These are phyloP conservation scores for Albatrellus ellisii DNA, from an alignment of 768 basidiomycete species.

Conservation along the genomic window DNA sequence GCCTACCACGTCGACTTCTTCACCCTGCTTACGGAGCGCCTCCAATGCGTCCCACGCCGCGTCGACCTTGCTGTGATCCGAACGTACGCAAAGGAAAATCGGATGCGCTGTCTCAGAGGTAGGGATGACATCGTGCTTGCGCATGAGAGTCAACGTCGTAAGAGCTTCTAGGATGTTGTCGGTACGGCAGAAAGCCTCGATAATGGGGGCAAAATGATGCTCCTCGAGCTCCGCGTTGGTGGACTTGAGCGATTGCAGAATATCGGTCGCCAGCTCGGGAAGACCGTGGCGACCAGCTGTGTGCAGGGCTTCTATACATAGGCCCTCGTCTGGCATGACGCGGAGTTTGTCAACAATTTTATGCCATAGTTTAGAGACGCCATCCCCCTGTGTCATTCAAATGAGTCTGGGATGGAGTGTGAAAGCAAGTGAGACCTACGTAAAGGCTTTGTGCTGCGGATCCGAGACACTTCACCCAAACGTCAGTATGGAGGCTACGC, in stretches of 20 bases:
- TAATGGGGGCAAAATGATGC: slow-evolving; percentile 63
- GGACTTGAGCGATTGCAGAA: slow-evolving; percentile 39
- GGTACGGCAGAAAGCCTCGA: slow-evolving; percentile 57
- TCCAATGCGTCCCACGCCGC: slow-evolving; percentile 51
- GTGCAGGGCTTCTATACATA: slow-evolving; percentile 54
- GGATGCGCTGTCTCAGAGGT: slow-evolving; percentile 37
- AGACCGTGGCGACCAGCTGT: slow-evolving; percentile 65
- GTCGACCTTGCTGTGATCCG: slow-evolving; percentile 43
- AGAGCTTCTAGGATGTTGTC: slow-evolving; percentile 52
- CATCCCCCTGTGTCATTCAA: slow-evolving; percentile 40
- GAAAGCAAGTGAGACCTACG: slow-evolving; percentile 31
- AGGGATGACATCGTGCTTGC: slow-evolving; percentile 35
- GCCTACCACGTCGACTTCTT: slow-evolving; percentile 39
- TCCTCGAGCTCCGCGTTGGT: slow-evolving; percentile 42
- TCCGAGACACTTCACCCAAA: slow-evolving; percentile 57
- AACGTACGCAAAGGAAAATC: slow-evolving; percentile 34
- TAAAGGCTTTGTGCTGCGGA: slow-evolving; percentile 52
- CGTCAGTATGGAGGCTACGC: slow-evolving; percentile 35
- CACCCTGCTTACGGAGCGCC: slow-evolving; percentile 39
- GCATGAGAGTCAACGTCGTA: slow-evolving; percentile 45
- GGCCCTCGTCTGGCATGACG: slow-evolving; percentile 60
- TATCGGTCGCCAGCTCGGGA: slow-evolving; percentile 55
- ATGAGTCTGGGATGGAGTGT: not conserved
- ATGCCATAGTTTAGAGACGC: slow-evolving; percentile 51
- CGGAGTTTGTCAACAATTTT: slow-evolving; percentile 37